Percentiles rank a stretch among this genome's conserved stretches.
phyloP scores from a whole-genome alignment of 805 yeast genomes.

The Jamesozyma spencerorum region DNA sequence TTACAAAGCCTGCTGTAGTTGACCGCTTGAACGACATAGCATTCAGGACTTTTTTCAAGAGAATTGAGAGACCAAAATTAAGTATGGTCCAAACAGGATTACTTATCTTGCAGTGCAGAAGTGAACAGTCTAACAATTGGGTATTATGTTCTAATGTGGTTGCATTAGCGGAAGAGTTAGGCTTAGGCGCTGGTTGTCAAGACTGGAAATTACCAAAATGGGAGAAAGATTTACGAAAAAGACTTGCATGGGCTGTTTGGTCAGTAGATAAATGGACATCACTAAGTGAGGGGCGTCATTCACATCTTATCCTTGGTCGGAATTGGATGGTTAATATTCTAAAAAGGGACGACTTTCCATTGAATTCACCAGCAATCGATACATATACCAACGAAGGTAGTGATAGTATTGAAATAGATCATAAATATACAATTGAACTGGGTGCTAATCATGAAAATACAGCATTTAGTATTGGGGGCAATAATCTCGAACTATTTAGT shows the following conservation, averaged over 20 bases:
- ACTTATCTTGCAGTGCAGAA: conserved; percentile 52
- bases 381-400: conserved; percentile 1
- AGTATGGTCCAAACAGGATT: conserved; percentile 90
- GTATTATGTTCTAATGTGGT: conserved; percentile 78
- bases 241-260: conserved; percentile 94
- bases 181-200: conserved; percentile 83
- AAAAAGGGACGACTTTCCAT: conserved; percentile 68
- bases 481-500: conserved; percentile 19
- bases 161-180: conserved; percentile 81
- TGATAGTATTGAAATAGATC: background rate
- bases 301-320: conserved; percentile 59
- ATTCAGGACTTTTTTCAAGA: conserved; percentile 53
- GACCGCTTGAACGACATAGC: conserved; percentile 63
- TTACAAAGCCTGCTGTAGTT: conserved; percentile 66
- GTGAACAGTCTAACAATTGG: conserved; percentile 67
- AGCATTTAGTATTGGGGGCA: conserved; percentile 2
- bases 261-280: conserved; percentile 89
- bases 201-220: conserved; percentile 90
- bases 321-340: conserved; percentile 76
- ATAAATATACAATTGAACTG: background rate
- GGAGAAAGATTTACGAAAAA: conserved; percentile 82
- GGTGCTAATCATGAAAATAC: conserved; percentile 2
- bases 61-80: conserved; percentile 76
- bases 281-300: conserved; percentile 71
- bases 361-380: conserved; percentile 36